Evolutionary conservation across 352 stramenopile genomes (phyloP), one percentile per base, ranked within the genome.

Genomic region (Peronosclerospora sorghi): DNA sequence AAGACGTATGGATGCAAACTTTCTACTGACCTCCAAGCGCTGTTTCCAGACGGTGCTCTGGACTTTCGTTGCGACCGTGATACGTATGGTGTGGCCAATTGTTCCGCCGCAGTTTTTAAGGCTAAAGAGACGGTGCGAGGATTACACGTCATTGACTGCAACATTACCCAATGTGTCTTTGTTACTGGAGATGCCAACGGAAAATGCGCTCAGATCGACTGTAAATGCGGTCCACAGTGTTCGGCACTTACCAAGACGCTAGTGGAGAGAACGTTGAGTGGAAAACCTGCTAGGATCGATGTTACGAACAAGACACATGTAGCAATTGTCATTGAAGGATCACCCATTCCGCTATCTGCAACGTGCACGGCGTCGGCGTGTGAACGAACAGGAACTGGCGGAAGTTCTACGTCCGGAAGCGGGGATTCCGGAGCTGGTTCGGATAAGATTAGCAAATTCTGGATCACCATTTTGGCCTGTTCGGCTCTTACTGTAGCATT

Each of bases 1-100:
- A 90, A 86, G 62, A 86, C 77, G 32, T 90, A 90, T 54, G 59
- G 59, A 18, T 90, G 77, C 34, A 41, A 36, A 20, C 47, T 90
- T 20, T 68, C 73, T 23, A 34, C 54, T 0, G 53, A 65, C n/a
- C 58, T 90, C 8, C 64, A 86, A 41, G 40, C 59, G 41, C 47
- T 90, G 5, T 81, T 90, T 38, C 48, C 59, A 5, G 72, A 90
- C 54, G 74, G 77, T 29, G 70, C 70, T 1, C 29, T 90, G 45
- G 70, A 71, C 18, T 58, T 90, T 6, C 46, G 45, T 10, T 90
- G 77, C 62, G 58, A 85, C 46, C 66, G 65, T 40, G 51, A 72
- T 39, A 41, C 34, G 6, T 38, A 65, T 10, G 48, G 45, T 4
- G 35, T 40, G 13, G 48, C 41, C 27, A 76, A 67, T 36, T 90